Percentiles rank a stretch among this genome's conserved stretches.
Evolutionary conservation across 192 early-diverging fungal species (phyloP).

Genomic region (Umbelopsis isabellina): DNA sequence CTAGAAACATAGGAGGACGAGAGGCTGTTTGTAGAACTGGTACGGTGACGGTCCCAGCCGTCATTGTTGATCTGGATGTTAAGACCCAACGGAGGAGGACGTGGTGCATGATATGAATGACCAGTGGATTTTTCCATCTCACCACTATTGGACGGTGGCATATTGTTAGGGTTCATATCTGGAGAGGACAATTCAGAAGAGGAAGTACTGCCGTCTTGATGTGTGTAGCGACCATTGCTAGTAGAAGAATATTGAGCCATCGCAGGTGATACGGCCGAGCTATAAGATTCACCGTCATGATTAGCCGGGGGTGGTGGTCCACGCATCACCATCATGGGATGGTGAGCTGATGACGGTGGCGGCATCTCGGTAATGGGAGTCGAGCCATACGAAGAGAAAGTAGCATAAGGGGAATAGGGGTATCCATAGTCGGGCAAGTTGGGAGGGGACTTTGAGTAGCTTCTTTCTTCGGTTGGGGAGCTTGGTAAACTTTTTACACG

Average conservation of each 20-base stretch:
- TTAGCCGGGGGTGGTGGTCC: not conserved
- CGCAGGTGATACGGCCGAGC: not conserved
- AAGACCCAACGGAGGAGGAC: constrained; percentile 14
- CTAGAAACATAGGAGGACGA: constrained; percentile 17
- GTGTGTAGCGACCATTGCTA: not conserved
- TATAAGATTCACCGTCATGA: constrained; percentile 4
- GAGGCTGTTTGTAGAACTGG: constrained; percentile 11
- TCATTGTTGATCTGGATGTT: constrained; percentile 17
- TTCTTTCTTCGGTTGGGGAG: constrained; percentile 3
- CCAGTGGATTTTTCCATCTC: not conserved
- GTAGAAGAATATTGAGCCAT: constrained; percentile 16
- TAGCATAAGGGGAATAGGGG: constrained; percentile 15
- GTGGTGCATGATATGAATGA: not conserved
- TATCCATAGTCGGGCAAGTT: constrained; percentile 20
- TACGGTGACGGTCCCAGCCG: constrained; percentile 22
- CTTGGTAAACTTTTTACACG: constrained; percentile 8
- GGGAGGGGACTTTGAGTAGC: constrained; percentile 17
- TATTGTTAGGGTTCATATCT: not conserved
- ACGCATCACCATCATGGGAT: constrained; percentile 15
- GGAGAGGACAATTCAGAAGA: constrained; percentile 14
- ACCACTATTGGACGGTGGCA: not conserved
- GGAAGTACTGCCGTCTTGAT: constrained; percentile 6
- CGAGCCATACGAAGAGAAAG: not conserved
- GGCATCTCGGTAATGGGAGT: constrained; percentile 16
- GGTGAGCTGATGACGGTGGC: not conserved